These are phyloP conservation scores for Exophiala viscosa DNA, from an alignment of 2,329 filamentous ascomycete genomes.

Conservation along the genomic window DNA sequence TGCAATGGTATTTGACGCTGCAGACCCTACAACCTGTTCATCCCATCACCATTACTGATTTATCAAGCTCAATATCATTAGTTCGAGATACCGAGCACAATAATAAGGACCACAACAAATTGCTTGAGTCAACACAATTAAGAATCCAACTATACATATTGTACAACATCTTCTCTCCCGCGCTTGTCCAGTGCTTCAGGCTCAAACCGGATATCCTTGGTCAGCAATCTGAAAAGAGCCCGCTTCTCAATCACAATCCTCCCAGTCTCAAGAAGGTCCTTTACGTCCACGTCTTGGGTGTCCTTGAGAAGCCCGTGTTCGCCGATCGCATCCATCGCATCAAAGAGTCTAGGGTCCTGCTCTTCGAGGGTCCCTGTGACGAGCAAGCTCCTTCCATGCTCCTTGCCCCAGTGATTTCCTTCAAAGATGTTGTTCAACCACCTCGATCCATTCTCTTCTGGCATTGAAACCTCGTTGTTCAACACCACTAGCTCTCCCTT, in stretches of 20 bases:
- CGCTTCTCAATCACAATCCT: slow-evolving; percentile 80
- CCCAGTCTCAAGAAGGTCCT: slow-evolving; percentile 82
- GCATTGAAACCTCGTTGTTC: slow-evolving; percentile 68
- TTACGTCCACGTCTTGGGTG: slow-evolving; percentile 84
- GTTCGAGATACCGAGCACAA: too few species aligned
- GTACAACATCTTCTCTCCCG: too few species aligned
- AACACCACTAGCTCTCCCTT: slow-evolving; percentile 83
- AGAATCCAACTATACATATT: too few species aligned
- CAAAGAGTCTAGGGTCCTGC: slow-evolving; percentile 47
- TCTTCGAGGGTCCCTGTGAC: slow-evolving; percentile 53
- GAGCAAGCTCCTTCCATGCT: slow-evolving; percentile 68
- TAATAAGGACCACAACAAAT: too few species aligned
- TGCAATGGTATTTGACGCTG: too few species aligned
- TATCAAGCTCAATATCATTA: too few species aligned
- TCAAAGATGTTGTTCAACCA: slow-evolving; percentile 67
- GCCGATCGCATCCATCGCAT: slow-evolving; percentile 60
- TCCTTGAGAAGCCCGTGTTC: slow-evolving; percentile 67
- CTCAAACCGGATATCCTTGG: neutral
- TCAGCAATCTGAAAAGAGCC: slow-evolving; percentile 60
- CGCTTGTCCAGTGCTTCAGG: too few species aligned
- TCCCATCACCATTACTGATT: too few species aligned
- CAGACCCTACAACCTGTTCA: too few species aligned
- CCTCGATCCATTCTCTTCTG: slow-evolving; percentile 50
- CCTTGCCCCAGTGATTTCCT: slow-evolving; percentile 65
- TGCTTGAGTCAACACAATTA: too few species aligned